A percentile compares a stretch with the other conserved stretches of the same genome.
Evolutionary conservation across 164 flowering plant genomes (phyloP).

Genomic region (Tetracentron sinense): DNA sequence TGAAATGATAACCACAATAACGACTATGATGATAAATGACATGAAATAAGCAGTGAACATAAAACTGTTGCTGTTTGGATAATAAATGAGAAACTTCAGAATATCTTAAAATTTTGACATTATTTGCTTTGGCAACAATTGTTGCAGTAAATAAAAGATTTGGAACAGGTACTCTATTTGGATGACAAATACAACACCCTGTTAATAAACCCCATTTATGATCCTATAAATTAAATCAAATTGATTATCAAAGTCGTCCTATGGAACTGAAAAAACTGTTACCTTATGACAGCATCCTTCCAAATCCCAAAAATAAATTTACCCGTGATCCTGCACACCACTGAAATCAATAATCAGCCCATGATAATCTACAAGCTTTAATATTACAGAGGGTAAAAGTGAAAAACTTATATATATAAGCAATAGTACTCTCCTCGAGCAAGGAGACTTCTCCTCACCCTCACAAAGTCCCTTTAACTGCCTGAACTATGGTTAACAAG

Average conservation of each 20-base stretch:
- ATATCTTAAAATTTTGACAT: neutral
- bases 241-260: conserved; percentile 5
- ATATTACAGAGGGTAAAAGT: no score
- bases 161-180: conserved; percentile 9
- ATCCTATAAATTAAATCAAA: no score
- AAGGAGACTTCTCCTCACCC: no score
- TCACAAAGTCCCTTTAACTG: no score
- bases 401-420: neutral
- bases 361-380: neutral
- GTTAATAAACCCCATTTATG: conserved; percentile 5
- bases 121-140: conserved; percentile 18
- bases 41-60: no score
- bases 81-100: neutral
- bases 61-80: no score
- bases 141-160: conserved; percentile 20
- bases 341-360: conserved; percentile 3
- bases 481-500: no score
- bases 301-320: conserved; percentile 8
- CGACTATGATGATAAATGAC: no score
- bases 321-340: conserved; percentile 17
- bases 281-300: conserved; percentile 8
- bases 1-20: no score
- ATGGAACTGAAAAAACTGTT: conserved; percentile 11
- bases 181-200: conserved; percentile 5
- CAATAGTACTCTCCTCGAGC: no score